Percentiles rank a stretch among this genome's conserved stretches.
phyloP scores from a whole-genome alignment of 1,139 yeast genomes.

The Saccharomyces hybrid region DNA sequence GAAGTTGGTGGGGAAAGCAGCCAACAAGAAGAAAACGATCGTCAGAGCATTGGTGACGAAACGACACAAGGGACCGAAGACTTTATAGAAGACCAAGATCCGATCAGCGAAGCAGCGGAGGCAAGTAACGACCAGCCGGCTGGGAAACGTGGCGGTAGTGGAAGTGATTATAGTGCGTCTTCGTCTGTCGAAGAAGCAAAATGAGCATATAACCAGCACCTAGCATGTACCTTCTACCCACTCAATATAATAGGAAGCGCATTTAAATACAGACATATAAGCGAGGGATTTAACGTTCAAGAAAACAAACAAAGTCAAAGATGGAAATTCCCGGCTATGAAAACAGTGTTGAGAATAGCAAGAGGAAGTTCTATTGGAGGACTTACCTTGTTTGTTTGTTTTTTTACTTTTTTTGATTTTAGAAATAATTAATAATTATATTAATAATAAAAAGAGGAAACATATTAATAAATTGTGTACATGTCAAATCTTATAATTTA shows the following conservation, averaged over 20 bases:
- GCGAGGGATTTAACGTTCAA: background rate
- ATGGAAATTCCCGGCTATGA: background rate
- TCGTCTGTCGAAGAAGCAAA: background rate
- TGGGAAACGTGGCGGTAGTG: background rate
- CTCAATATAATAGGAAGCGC: background rate
- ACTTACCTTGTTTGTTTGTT: background rate
- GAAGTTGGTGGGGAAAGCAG: background rate
- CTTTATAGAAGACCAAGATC: background rate
- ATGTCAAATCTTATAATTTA: constrained; percentile 3
- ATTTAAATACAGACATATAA: background rate
- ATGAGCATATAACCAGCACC: background rate
- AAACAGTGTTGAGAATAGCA: background rate
- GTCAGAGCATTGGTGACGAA: background rate
- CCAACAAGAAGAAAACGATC: background rate
- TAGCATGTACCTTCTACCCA: background rate
- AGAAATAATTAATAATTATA: background rate
- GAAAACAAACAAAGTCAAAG: background rate
- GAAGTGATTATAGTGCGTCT: background rate
- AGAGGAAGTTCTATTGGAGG: background rate
- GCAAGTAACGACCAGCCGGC: background rate
- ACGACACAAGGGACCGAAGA: background rate
- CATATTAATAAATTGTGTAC: constrained; percentile 6
- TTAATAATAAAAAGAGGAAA: constrained; percentile 2
- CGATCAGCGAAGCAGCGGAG: background rate
- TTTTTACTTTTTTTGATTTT: background rate